Percentiles rank a stretch among this genome's conserved stretches.
Evolutionary conservation across 495 filamentous ascomycete species (phyloP).

Genomic region (Aspergillus conjunctus): DNA sequence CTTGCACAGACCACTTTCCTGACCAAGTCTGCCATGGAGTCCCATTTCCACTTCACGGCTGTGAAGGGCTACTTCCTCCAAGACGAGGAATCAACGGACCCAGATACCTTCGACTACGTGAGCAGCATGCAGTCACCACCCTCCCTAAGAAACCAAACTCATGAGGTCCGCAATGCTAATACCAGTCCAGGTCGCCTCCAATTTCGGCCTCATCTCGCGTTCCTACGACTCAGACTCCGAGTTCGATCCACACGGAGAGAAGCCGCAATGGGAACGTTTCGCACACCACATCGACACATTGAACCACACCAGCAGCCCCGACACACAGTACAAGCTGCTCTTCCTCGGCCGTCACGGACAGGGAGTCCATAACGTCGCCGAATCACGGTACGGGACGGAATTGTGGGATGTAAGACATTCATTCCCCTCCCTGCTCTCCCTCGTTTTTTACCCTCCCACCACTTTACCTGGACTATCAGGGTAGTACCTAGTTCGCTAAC

Average conservation of each 20-base stretch:
- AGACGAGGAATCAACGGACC: conserved; percentile 66
- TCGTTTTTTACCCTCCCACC: neutral
- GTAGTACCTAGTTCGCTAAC: neutral
- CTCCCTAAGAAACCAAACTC: neutral
- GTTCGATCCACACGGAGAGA: conserved; percentile 29
- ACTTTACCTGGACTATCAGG: neutral
- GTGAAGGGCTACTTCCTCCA: conserved; percentile 73
- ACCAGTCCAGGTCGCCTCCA: conserved; percentile 42
- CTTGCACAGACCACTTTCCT: conserved; percentile 4
- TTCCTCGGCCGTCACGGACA: conserved; percentile 74
- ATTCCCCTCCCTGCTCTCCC: neutral
- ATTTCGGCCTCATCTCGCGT: conserved; percentile 67
- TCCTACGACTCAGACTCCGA: conserved; percentile 50
- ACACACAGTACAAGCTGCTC: conserved; percentile 64
- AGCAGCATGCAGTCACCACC: conserved; percentile 41
- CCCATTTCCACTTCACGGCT: conserved; percentile 41
- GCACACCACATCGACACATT: conserved; percentile 52
- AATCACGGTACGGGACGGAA: conserved; percentile 64
- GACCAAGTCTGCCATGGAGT: conserved; percentile 16
- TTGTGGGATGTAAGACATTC: conserved; percentile 60
- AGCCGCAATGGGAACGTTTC: conserved; percentile 70
- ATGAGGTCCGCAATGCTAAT: neutral
- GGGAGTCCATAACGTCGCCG: conserved; percentile 69
- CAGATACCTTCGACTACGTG: conserved; percentile 70
- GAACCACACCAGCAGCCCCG: conserved; percentile 48